These are phyloP conservation scores for Penicillium janthinellum DNA, from an alignment of 2,329 filamentous ascomycete species.

Conservation along the genomic window DNA sequence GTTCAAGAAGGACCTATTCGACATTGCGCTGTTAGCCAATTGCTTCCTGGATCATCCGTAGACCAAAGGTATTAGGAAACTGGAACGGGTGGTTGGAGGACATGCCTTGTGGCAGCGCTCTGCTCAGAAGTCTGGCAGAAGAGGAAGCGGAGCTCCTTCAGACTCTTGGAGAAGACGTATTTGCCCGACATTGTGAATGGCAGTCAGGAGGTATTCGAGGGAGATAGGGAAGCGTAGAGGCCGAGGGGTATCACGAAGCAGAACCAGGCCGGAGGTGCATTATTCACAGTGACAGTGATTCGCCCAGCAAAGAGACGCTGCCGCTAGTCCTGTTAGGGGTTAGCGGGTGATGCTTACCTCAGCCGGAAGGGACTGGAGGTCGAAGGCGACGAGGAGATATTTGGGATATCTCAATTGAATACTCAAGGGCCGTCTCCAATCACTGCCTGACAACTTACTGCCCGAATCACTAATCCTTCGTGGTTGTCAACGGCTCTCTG, in stretches of 20 bases:
- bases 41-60: background rate
- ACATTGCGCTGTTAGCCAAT: background rate
- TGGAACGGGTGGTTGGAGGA: conserved; percentile 15
- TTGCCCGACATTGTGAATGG: conserved; percentile 74
- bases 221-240: background rate
- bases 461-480: background rate
- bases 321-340: conserved; percentile 19
- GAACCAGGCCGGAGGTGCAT: conserved; percentile 14
- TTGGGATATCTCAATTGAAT: background rate
- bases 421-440: no score
- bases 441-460: background rate
- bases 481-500: conserved; percentile 11
- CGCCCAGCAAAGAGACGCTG: conserved; percentile 19
- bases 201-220: conserved; percentile 3
- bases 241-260: conserved; percentile 12
- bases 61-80: background rate
- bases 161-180: conserved; percentile 83
- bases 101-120: conserved; percentile 84
- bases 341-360: conserved; percentile 32
- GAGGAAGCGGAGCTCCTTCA: conserved; percentile 96
- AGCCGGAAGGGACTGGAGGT: conserved; percentile 17
- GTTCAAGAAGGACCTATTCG: conserved; percentile 77
- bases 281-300: conserved; percentile 29
- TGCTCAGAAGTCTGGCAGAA: conserved; percentile 94
- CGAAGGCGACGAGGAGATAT: background rate